Evolutionary conservation across 2,329 filamentous ascomycete species (phyloP), one percentile per base, ranked within the genome.

Genomic region (Lecanoromycetidae sp.): DNA sequence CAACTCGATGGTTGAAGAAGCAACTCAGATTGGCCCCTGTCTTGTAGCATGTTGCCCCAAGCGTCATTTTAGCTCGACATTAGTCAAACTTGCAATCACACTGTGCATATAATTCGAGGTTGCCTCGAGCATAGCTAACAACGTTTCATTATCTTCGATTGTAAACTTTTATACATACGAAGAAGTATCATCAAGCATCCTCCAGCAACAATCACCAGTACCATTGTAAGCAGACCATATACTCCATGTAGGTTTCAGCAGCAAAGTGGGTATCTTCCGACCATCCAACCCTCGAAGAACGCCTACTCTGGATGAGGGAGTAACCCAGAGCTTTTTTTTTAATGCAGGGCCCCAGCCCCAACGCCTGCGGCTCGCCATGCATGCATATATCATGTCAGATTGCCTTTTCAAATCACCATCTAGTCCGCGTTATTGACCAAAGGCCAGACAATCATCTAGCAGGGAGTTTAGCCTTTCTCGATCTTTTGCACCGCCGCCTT

Each of bases 401-500:
- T n/a, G n/a, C n/a, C n/a, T n/a, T n/a, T n/a, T n/a, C n/a, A n/a
- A n/a, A n/a, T n/a, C n/a, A n/a, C 19, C 29, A 32, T 42, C 17
- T 22, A 27, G n/a, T 39, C 22, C 10, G 25, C 2, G 20, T 50
- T 41, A 52, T 20, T 49, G 48, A 12, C 48, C 51, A 34, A 57
- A 46, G 15, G 56, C 49, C 35, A 58, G 51, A 52, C 56, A 58
- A 20, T 58, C 68, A 42, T 64, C 71, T n/a, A 77, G 67, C 50
- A 67, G 71, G 25, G 59, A 66, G 17, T 62, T 60, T 3, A 82
- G 65, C 46, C 69, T 63, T 39, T 70, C 64, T 55, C 68, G 67
- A 52, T 80, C 77, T 25, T 67, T 61, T 2, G 56, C 53, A 39
- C 74, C 72, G 32, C 72, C 72, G 2, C 79, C 80, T 39, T 80